Evolutionary conservation across 1,139 yeast species (phyloP).

Genomic region (Suhomyces maxii): DNA sequence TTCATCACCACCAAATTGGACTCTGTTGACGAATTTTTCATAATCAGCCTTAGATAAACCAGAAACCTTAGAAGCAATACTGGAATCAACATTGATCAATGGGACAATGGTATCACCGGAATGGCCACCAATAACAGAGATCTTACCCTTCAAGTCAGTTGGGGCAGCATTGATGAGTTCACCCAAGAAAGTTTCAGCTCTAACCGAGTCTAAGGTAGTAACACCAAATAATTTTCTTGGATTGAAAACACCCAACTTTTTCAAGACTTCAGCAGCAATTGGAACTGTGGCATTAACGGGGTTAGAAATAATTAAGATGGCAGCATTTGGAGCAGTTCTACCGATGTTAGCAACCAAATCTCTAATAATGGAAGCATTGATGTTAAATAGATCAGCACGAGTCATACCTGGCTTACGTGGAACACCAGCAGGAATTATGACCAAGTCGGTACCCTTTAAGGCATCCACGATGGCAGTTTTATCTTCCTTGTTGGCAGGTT

Average conservation of each 20-base stretch:
- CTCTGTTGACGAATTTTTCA: conserved; percentile 54
- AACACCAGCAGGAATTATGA: conserved; percentile 78
- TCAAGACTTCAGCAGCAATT: conserved; percentile 70
- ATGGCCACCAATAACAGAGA: conserved; percentile 73
- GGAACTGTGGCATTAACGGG: conserved; percentile 79
- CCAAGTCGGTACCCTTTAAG: conserved; percentile 56
- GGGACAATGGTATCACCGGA: conserved; percentile 79
- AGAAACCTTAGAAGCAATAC: conserved; percentile 30
- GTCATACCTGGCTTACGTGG: conserved; percentile 84
- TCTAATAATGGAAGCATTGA: conserved; percentile 68
- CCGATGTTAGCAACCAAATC: conserved; percentile 60
- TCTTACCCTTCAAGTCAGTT: conserved; percentile 43
- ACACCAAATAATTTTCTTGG: conserved; percentile 70
- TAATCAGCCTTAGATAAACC: conserved; percentile 33
- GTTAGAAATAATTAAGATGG: conserved; percentile 67
- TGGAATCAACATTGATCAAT: conserved; percentile 32
- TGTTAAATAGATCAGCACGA: conserved; percentile 71
- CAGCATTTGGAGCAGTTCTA: conserved; percentile 59
- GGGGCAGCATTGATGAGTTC: conserved; percentile 40
- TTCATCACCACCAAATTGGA: conserved; percentile 79
- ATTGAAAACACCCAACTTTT: conserved; percentile 59
- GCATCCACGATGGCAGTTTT: conserved; percentile 49
- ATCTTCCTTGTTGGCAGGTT: conserved; percentile 52
- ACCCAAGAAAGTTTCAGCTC: conserved; percentile 67
- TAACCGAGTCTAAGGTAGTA: conserved; percentile 67